Evolutionary conservation across 768 basidiomycete genomes (phyloP).

Genomic region (Auricularia sp.): DNA sequence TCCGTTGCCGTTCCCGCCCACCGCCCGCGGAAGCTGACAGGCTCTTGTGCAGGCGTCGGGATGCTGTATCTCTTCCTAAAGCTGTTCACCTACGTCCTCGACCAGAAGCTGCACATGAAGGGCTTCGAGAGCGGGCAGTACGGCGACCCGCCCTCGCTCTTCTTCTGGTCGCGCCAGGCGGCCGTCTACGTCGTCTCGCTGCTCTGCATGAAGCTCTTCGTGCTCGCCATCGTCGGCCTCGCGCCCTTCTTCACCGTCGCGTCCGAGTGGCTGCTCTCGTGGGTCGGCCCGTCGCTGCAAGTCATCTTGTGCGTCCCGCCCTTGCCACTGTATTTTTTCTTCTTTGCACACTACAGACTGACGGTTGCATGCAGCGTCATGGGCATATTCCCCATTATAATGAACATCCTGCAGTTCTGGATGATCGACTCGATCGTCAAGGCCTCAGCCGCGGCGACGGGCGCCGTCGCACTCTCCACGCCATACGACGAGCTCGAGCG

Average conservation of each 20-base stretch:
- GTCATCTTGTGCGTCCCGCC: slow-evolving; percentile 62
- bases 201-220: slow-evolving; percentile 81
- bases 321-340: neutral
- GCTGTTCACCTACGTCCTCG: slow-evolving; percentile 50
- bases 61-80: slow-evolving; percentile 69
- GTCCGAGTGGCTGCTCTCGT: slow-evolving; percentile 83
- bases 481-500: slow-evolving; percentile 32
- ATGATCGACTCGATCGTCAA: slow-evolving; percentile 90
- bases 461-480: slow-evolving; percentile 26
- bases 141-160: slow-evolving; percentile 67
- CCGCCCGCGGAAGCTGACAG: too few relatives aligned
- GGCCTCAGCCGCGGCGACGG: slow-evolving; percentile 33
- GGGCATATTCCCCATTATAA: slow-evolving; percentile 82
- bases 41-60: slow-evolving; percentile 51
- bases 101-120: slow-evolving; percentile 52
- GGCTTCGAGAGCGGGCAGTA: slow-evolving; percentile 85
- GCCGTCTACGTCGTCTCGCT: slow-evolving; percentile 74
- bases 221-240: slow-evolving; percentile 62
- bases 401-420: slow-evolving; percentile 92
- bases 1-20: slow-evolving; percentile 23
- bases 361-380: slow-evolving; percentile 46
- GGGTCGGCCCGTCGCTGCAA: slow-evolving; percentile 60
- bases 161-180: slow-evolving; percentile 67
- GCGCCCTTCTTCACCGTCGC: slow-evolving; percentile 60
- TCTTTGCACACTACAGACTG: neutral